Evolutionary conservation across 805 yeast genomes (phyloP), one percentile per base, ranked within the genome.

Genomic region (Barnettozyma botsteinii): DNA sequence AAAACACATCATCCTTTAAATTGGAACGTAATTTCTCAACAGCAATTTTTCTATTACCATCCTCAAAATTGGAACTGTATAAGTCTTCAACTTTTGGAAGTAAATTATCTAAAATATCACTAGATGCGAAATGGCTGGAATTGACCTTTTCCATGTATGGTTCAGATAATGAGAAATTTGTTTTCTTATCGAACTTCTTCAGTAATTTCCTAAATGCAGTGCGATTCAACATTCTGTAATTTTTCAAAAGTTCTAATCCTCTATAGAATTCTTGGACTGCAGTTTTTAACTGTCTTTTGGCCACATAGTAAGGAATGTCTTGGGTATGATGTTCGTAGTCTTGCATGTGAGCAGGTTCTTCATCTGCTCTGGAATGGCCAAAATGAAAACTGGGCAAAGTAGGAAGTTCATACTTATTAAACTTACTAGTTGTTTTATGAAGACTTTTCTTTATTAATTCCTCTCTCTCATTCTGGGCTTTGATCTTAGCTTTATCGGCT

Each of bases 151-250:
- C 68, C 77, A 81, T 70, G 54, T 77, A 86, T 3, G 57, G 46
- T 1, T 64, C 58, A 11, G 76, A 65, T 4, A 71, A 49, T 1
- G 65, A 50, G 9, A 75, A 65, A 11, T 65, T 56, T 3, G 80
- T 70, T 5, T 81, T 70, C 54, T 93, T 93, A 61, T 93, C 98
- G 57, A 77, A 89, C 59, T 93, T 93, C 56, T 93, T 93, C 43
- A 87, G 70, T 53, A 93, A 79, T 54, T 93, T 93, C 38, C 96
- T 73, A 53, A 89, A 78, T 0, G 94, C 98, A 0, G 95, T 88
- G 23, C 88, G 70, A 61, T 93, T 93, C 50, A 89, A 61, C 35
- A 80, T 67, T 48, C 85, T 70, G 59, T 79, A 93, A 1, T 85
- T 81, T 47, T 75, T 75, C 36, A 85, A 62, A 26, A 85, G 68